phyloP scores from a whole-genome alignment of 2,329 filamentous ascomycete genomes.

The Aspergillus sp. region DNA sequence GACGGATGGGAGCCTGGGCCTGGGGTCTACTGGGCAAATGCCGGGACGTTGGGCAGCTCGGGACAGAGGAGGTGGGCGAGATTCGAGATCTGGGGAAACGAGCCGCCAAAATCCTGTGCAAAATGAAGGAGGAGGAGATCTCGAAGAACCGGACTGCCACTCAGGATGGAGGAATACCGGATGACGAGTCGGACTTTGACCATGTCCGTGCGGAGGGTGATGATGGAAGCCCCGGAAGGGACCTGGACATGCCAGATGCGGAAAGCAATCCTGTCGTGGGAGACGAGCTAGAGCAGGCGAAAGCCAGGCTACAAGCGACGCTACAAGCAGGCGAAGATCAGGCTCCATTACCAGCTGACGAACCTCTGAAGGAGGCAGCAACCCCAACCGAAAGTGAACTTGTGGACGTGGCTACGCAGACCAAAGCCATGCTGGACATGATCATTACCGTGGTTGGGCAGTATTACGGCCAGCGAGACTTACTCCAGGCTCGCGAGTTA shows the following conservation, averaged over 20 bases:
- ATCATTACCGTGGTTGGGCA: conserved; percentile 84
- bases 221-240: conserved; percentile 1
- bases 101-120: conserved; percentile 54
- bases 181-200: conserved; percentile 19
- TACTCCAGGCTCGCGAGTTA: conserved; percentile 68
- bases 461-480: conserved; percentile 82
- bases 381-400: conserved; percentile 11
- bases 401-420: conserved; percentile 25
- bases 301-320: conserved; percentile 45
- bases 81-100: conserved; percentile 77
- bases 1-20: conserved; percentile 74
- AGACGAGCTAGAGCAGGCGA: conserved; percentile 48
- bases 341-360: conserved; percentile 17
- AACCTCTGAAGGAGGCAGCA: not conserved
- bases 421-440: conserved; percentile 79
- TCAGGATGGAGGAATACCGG: conserved; percentile 23
- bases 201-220: conserved; percentile 3
- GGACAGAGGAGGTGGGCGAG: conserved; percentile 70
- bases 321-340: conserved; percentile 21
- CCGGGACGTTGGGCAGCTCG: conserved; percentile 70
- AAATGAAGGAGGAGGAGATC: conserved; percentile 45
- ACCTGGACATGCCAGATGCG: conserved; percentile 17
- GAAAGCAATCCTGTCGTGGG: conserved; percentile 11
- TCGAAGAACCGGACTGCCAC: conserved; percentile 30
- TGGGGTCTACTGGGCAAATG: conserved; percentile 79